Evolutionary conservation across 257 asterid genomes (phyloP).

Genomic region (Solanum virginianum): DNA sequence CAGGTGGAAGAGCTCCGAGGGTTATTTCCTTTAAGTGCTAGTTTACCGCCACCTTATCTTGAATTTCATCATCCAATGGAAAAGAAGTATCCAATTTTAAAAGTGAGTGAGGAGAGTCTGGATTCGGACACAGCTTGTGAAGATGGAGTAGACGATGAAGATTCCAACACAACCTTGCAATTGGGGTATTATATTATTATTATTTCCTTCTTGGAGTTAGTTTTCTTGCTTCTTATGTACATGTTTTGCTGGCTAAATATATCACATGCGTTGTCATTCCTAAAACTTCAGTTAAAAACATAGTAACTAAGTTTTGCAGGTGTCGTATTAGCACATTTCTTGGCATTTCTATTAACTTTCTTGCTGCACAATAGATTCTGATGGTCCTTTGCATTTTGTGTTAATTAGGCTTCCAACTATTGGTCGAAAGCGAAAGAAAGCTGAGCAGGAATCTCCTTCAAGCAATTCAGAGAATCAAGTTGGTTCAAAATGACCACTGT

Average conservation of each 20-base stretch:
- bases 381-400: neutral
- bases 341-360: neutral
- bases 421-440: slow-evolving; percentile 23
- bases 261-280: neutral
- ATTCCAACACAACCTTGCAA: slow-evolving; percentile 47
- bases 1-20: slow-evolving; percentile 38
- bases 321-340: neutral
- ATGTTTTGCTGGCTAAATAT: neutral
- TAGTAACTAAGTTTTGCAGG: neutral
- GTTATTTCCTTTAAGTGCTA: slow-evolving; percentile 5
- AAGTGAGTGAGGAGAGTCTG: slow-evolving; percentile 24
- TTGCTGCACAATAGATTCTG: neutral
- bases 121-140: slow-evolving; percentile 32
- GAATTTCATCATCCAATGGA: slow-evolving; percentile 14
- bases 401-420: slow-evolving; percentile 39
- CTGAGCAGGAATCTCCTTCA: slow-evolving; percentile 27
- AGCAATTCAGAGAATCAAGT: slow-evolving; percentile 8
- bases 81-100: neutral
- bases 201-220: neutral
- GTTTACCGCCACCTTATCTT: slow-evolving; percentile 10
- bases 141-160: slow-evolving; percentile 29
- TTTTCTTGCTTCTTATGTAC: neutral
- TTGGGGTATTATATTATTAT: slow-evolving; percentile 23
- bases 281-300: neutral
- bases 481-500: neutral